Conservation (phyloP, 2,329 filamentous ascomycete genomes). For the Fusarium nygamai region DNA sequence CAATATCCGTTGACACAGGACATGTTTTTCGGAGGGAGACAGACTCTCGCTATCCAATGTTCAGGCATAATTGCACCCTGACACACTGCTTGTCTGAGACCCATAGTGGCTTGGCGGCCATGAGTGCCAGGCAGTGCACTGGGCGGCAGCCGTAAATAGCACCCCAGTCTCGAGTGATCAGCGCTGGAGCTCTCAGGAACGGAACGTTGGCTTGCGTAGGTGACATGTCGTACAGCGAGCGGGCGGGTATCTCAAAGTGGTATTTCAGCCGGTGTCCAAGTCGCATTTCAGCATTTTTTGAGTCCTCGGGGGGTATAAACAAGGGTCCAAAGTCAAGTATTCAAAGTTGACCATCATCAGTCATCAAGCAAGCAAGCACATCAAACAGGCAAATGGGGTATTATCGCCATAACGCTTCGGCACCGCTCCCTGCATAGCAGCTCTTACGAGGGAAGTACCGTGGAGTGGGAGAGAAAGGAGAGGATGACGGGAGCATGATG, state of each 20-base stretch:
- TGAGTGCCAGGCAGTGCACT: constrained; percentile 25
- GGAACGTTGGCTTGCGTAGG: constrained; percentile 28
- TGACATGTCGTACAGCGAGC: constrained; percentile 24
- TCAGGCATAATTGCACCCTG: constrained; percentile 20
- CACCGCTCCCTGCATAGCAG: constrained; percentile 40
- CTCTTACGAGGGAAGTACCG: constrained; percentile 22
- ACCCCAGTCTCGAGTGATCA: constrained; percentile 7
- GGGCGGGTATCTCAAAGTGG: not conserved
- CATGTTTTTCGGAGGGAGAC: not conserved
- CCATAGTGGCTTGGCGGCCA: constrained; percentile 29
- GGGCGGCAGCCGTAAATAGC: constrained; percentile 26
- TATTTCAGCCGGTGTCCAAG: not conserved
- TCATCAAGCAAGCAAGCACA: constrained; percentile 28
- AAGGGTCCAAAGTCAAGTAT: constrained; percentile 1
- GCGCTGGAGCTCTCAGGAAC: constrained; percentile 15
- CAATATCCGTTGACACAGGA: not conserved
- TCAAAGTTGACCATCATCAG: constrained; percentile 26
- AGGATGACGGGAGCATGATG: constrained; percentile 30
- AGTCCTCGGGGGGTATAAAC: not conserved
- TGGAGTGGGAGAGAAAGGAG: not conserved
- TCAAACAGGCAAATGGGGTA: constrained; percentile 11
- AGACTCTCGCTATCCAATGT: constrained; percentile 6
- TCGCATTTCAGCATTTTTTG: not conserved
- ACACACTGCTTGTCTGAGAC: constrained; percentile 22
- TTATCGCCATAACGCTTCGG: constrained; percentile 12